Conservation (phyloP, 2,329 filamentous ascomycete species). For the Ophiostoma australiae region DNA sequence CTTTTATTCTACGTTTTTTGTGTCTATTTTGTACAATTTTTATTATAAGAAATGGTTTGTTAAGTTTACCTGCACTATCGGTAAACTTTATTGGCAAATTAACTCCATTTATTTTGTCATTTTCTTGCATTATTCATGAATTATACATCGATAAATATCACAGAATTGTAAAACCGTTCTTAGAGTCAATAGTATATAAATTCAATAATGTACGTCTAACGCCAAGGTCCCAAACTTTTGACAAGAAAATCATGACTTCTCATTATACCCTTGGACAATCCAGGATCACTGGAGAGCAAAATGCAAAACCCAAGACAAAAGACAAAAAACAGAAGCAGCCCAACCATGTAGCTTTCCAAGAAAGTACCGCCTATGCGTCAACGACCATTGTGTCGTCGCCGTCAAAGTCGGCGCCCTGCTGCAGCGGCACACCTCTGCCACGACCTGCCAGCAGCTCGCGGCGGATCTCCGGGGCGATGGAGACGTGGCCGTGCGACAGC, state of each 20-base stretch:
- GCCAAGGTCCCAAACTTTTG: conserved; percentile 18
- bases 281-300: conserved; percentile 12
- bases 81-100: no score
- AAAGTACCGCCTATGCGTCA: conserved; percentile 38
- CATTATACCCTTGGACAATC: conserved; percentile 16
- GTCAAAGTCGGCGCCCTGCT: conserved; percentile 54
- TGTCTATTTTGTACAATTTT: no score
- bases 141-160: no score
- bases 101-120: no score
- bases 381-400: conserved; percentile 92
- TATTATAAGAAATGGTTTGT: no score
- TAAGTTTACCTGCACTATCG: no score
- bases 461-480: conserved; percentile 86
- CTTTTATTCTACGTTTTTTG: no score
- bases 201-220: conserved; percentile 9
- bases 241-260: conserved; percentile 20
- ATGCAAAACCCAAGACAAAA: conserved; percentile 14
- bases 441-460: conserved; percentile 83
- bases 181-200: neutral
- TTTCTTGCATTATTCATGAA: no score
- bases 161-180: no score
- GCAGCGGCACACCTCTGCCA: conserved; percentile 70
- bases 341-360: neutral
- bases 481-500: conserved; percentile 74
- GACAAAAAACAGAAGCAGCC: neutral